A percentile compares a stretch with the other conserved stretches of the same genome.
Conservation (phyloP, 441 rosid genomes). For the Pelargonium citronellum region DNA sequence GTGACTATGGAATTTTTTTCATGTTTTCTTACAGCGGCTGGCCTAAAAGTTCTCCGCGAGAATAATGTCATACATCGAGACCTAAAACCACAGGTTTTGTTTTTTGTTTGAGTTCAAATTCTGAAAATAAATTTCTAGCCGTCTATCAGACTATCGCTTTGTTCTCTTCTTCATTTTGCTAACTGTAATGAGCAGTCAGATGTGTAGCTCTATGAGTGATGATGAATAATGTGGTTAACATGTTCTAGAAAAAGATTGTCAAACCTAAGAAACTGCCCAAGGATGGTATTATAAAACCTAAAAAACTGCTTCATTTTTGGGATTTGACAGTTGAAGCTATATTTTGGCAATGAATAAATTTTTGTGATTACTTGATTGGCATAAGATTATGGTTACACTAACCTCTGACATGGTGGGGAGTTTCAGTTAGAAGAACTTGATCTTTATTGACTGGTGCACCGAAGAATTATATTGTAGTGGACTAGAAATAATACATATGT, state of each 20-base stretch:
- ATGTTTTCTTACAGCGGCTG: conserved; percentile 49
- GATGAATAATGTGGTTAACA: too few relatives aligned
- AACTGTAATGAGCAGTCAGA: too few relatives aligned
- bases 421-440: too few relatives aligned
- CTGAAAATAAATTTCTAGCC: neutral
- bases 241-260: too few relatives aligned
- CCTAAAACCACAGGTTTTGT: conserved; percentile 88
- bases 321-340: neutral
- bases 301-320: neutral
- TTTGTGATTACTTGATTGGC: neutral
- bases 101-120: conserved; percentile 18
- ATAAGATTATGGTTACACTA: too few relatives aligned
- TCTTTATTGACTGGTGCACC: too few relatives aligned
- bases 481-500: too few relatives aligned
- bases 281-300: too few relatives aligned
- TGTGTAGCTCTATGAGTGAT: too few relatives aligned
- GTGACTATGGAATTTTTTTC: conserved; percentile 11
- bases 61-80: conserved; percentile 95
- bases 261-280: too few relatives aligned
- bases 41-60: conserved; percentile 79
- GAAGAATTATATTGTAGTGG: too few relatives aligned
- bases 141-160: neutral
- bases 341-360: neutral
- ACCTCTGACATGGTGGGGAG: too few relatives aligned
- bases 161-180: neutral